These are phyloP conservation scores for Wickerhamomyces sp. DNA, from an alignment of 1,139 yeast species.

Conservation along the genomic window DNA sequence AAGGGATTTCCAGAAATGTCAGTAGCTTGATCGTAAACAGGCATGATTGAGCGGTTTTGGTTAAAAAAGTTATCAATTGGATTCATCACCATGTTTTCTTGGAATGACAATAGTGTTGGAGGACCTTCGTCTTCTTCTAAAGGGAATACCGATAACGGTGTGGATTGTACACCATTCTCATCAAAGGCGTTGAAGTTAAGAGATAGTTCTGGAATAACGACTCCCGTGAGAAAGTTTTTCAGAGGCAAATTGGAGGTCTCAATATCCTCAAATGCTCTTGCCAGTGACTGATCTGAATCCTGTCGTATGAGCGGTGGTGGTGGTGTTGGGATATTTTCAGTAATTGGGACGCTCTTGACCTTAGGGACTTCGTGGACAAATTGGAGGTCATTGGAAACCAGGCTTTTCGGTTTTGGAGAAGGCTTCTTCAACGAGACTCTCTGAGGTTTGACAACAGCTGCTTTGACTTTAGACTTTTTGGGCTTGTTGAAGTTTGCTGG, in stretches of 20 bases:
- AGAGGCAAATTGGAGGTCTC: slow-evolving; percentile 1
- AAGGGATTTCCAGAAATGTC: no score
- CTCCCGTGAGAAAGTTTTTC: slow-evolving; percentile 1
- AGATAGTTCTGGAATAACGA: slow-evolving; percentile 2
- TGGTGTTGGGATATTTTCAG: background rate
- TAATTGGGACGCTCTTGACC: background rate
- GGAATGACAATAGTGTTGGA: background rate
- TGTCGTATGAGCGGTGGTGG: background rate
- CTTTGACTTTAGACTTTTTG: background rate
- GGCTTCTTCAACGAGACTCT: no score
- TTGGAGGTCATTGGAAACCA: background rate
- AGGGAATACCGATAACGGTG: background rate
- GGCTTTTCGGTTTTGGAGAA: background rate
- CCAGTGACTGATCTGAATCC: background rate
- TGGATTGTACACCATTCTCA: background rate
- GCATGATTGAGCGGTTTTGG: background rate
- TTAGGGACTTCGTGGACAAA: background rate
- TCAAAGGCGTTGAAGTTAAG: background rate
- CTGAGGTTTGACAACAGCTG: no score
- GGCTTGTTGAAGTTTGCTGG: slow-evolving; percentile 3
- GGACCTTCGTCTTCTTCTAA: background rate
- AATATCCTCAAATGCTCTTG: background rate
- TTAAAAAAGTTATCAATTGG: background rate
- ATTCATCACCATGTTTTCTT: background rate
- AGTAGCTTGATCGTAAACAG: no score